Percentiles rank a stretch among this genome's conserved stretches.
Evolutionary conservation across 805 yeast species (phyloP).

Genomic region (Teunomyces lycoperdinae): DNA sequence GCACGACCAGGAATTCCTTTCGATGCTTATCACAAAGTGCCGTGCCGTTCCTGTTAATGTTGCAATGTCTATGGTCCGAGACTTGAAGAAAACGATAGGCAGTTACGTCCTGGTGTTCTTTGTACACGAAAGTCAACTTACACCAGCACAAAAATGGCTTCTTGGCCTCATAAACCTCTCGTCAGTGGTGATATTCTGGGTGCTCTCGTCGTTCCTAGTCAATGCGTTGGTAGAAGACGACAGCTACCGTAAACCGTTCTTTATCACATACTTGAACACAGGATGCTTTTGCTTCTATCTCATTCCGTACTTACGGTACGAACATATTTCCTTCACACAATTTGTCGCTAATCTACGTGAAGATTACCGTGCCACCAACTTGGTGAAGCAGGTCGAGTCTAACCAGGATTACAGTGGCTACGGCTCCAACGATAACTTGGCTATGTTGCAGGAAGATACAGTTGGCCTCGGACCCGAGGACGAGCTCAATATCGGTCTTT

Average conservation of each 20-base stretch:
- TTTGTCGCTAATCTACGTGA: slow-evolving; percentile 20
- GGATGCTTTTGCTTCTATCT: slow-evolving; percentile 78
- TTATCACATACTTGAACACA: slow-evolving; percentile 89
- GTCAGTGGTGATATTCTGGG: slow-evolving; percentile 86
- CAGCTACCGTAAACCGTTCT: slow-evolving; percentile 81
- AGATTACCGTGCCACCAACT: slow-evolving; percentile 16
- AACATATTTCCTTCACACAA: slow-evolving; percentile 18
- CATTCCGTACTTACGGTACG: slow-evolving; percentile 50
- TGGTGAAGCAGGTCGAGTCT: slow-evolving; percentile 4
- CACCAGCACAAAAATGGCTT: slow-evolving; percentile 56
- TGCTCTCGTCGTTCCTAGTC: slow-evolving; percentile 79
- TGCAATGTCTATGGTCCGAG: slow-evolving; percentile 3
- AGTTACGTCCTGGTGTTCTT: slow-evolving; percentile 16
- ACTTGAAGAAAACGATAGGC: not conserved
- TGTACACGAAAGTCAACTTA: slow-evolving; percentile 20
- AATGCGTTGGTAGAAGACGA: slow-evolving; percentile 70
- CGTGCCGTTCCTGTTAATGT: not conserved
- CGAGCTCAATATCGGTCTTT: slow-evolving; percentile 33
- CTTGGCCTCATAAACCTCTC: slow-evolving; percentile 71
- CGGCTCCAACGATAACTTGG: slow-evolving; percentile 22
- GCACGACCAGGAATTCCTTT: not conserved
- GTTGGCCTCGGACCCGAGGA: not conserved
- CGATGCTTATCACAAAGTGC: slow-evolving; percentile 1
- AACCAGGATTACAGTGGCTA: slow-evolving; percentile 25
- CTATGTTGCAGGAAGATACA: slow-evolving; percentile 8